Percentiles rank a stretch among this genome's conserved stretches.
phyloP scores from a whole-genome alignment of 805 yeast genomes.

The Candida railenensis region DNA sequence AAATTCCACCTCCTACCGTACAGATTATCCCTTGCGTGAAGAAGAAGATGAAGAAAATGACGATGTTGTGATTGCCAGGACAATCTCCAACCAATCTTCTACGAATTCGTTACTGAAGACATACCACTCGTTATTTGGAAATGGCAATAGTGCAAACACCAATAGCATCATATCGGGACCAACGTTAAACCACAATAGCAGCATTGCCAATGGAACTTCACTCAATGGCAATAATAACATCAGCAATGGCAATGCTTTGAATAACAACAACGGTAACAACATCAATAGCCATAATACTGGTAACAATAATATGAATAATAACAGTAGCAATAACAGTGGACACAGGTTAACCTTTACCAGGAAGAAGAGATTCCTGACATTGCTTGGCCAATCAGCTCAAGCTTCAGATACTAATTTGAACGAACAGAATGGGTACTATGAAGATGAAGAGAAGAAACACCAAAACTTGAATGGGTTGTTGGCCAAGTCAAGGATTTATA shows the following conservation, averaged over 20 bases:
- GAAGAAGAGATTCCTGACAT: conserved; percentile 19
- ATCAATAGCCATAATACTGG: background rate
- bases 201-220: background rate
- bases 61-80: conserved; percentile 11
- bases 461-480: conserved; percentile 21
- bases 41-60: conserved; percentile 16
- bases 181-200: background rate
- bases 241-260: background rate
- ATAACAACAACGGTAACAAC: background rate
- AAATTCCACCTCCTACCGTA: conserved; percentile 3
- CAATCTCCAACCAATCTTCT: conserved; percentile 13
- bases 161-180: background rate
- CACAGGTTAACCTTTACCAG: conserved; percentile 1
- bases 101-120: conserved; percentile 12
- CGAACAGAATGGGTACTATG: conserved; percentile 5
- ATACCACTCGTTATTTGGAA: conserved; percentile 8
- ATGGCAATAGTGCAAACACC: background rate
- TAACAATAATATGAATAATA: background rate
- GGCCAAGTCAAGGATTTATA: conserved; percentile 35
- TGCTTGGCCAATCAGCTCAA: conserved; percentile 8
- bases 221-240: background rate
- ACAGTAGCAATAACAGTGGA: background rate
- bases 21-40: conserved; percentile 12
- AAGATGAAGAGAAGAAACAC: conserved; percentile 18
- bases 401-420: background rate